phyloP scores from a whole-genome alignment of 2,329 filamentous ascomycete genomes.

The Ascochyta pisi region DNA sequence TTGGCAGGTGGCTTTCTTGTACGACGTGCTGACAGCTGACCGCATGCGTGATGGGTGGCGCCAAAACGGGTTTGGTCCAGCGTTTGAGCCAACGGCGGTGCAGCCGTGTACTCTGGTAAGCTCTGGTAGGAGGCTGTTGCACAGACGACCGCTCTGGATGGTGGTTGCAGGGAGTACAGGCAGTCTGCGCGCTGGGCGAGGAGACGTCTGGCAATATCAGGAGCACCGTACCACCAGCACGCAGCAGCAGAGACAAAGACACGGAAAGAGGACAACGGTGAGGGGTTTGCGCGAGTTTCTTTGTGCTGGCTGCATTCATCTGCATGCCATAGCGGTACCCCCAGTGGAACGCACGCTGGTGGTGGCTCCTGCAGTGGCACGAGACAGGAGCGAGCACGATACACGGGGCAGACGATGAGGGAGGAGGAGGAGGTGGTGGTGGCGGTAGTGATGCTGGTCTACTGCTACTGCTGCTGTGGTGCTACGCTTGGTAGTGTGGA shows the following conservation, averaged over 20 bases:
- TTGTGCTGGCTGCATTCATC: too few species aligned
- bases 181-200: slow-evolving; percentile 18
- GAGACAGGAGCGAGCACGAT: slow-evolving; percentile 5
- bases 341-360: not conserved
- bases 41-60: slow-evolving; percentile 24
- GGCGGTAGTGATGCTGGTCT: not conserved
- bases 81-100: slow-evolving; percentile 40
- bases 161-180: slow-evolving; percentile 27
- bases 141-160: slow-evolving; percentile 22
- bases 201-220: slow-evolving; percentile 11
- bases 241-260: slow-evolving; percentile 18
- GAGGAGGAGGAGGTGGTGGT: not conserved
- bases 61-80: slow-evolving; percentile 37
- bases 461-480: slow-evolving; percentile 9
- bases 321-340: too few species aligned
- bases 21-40: slow-evolving; percentile 23
- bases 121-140: slow-evolving; percentile 17
- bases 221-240: slow-evolving; percentile 12
- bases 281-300: too few species aligned
- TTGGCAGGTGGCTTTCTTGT: slow-evolving; percentile 27
- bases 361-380: slow-evolving; percentile 19
- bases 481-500: slow-evolving; percentile 9
- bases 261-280: not conserved
- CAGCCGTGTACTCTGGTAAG: slow-evolving; percentile 31
- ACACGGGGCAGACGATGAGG: slow-evolving; percentile 11